Evolutionary conservation across 176 grass and related monocot genomes (phyloP).

Genomic region (Tillandsia fasciculata): DNA sequence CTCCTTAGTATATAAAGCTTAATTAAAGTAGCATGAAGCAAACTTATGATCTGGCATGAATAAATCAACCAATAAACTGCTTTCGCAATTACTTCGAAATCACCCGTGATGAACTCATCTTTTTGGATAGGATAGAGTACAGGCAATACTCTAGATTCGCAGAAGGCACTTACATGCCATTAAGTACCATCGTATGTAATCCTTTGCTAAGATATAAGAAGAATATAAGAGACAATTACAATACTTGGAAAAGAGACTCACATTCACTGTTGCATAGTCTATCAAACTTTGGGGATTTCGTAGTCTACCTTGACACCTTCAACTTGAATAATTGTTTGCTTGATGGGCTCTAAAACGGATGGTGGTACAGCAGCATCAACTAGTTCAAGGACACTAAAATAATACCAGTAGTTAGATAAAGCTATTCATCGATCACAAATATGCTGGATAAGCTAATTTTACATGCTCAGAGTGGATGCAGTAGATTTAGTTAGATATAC

Average conservation of each 20-base stretch:
- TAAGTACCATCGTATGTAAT: background rate
- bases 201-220: background rate
- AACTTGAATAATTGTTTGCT: conserved; percentile 75
- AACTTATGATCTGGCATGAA: no score
- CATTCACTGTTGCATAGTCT: background rate
- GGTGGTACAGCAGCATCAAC: conserved; percentile 80
- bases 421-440: background rate
- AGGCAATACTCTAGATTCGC: background rate
- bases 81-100: no score
- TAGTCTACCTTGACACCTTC: conserved; percentile 87
- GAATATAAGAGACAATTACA: background rate
- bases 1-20: no score
- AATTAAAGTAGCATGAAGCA: no score
- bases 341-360: conserved; percentile 64
- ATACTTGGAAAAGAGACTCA: background rate
- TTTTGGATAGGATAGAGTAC: no score
- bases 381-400: conserved; percentile 61
- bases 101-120: no score
- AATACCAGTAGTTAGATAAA: conserved; percentile 10
- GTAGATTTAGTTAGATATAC: no score
- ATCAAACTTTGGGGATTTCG: conserved; percentile 10
- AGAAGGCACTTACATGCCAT: background rate
- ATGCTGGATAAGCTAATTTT: no score
- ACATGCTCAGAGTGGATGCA: no score
- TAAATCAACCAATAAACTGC: no score